Evolutionary conservation across 257 asterid genomes (phyloP).

Genomic region (Jacaranda mimosifolia): DNA sequence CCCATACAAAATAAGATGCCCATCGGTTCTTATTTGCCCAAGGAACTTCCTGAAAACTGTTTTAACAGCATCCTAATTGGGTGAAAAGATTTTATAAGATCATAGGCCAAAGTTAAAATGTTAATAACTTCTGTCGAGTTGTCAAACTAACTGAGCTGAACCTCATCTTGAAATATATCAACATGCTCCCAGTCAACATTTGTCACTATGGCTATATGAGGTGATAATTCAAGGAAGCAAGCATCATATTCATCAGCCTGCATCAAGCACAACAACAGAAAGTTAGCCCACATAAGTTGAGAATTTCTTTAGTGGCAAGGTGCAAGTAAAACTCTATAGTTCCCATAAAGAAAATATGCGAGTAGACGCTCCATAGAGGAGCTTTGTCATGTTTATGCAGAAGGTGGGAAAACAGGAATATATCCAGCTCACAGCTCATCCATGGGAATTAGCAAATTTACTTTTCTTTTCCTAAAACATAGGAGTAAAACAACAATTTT

Average conservation of each 20-base stretch:
- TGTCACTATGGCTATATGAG: constrained; percentile 47
- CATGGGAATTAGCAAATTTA: no score
- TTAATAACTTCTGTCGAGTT: neutral
- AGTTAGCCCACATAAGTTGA: constrained; percentile 3
- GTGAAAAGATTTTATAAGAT: constrained; percentile 23
- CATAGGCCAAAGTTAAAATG: neutral
- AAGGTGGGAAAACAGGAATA: no score
- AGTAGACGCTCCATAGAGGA: no score
- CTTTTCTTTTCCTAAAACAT: no score
- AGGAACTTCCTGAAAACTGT: constrained; percentile 44
- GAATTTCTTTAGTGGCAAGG: no score
- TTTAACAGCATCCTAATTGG: constrained; percentile 43
- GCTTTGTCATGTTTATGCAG: no score
- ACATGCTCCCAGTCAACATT: constrained; percentile 58
- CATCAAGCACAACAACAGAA: constrained; percentile 19
- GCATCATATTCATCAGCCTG: constrained; percentile 59
- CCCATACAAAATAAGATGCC: constrained; percentile 49
- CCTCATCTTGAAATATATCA: constrained; percentile 49
- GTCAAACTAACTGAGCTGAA: constrained; percentile 5
- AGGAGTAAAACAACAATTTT: no score
- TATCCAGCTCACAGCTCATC: no score
- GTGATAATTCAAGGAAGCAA: constrained; percentile 52
- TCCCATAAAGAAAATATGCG: no score
- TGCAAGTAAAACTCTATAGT: no score
- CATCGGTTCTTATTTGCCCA: constrained; percentile 39